Evolutionary conservation across 2,329 filamentous ascomycete genomes (phyloP), one percentile per base, ranked within the genome.

Genomic region (Diaporthe nobilis): DNA sequence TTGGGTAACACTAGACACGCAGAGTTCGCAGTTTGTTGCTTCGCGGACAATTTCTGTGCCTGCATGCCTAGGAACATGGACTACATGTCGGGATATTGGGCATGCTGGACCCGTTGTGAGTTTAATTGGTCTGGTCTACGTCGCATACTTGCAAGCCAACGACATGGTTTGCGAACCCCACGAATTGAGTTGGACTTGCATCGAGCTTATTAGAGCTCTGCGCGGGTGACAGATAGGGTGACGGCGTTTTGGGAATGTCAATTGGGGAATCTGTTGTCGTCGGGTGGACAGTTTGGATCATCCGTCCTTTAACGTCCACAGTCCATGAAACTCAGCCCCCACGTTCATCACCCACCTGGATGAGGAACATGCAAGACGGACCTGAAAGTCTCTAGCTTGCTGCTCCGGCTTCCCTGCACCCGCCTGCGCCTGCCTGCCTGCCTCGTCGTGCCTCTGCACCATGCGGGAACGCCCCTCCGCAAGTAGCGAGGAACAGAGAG

Each of bases 311-410:
- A 9, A 22, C 7, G 25, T 13, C 17, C 10, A 28, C 6, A 28
- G 39, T 4, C 17, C 20, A 37, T 49, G 28, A 39, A 55, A 51
- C 61, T 25, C 47, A 65, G 55, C 75, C 75, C 75, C 73, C 73
- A 75, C 73, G 68, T n/a, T 47, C 25, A 28, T 68, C 57, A 44
- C 58, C 58, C 47, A 44, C 68, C 47, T 74, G 28, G 70, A 72
- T 61, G 55, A 47, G 39, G 34, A 49, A n/a, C 49, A 63, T 77
- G 77, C 77, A 77, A 49, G 75, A 73, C 34, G 47, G 65, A 42
- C 72, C 75, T 63, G 71, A 75, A 75, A 65, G 49, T 65, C 63
- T 75, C 72, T 76, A 75, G 68, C 72, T 51, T 68, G 17, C 31
- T 68, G 65, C 65, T 22, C 39, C 51, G 34, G 31, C 28, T 37